phyloP scores from a whole-genome alignment of 371 early-diverging fungal genomes.

The Zychaea mexicana region DNA sequence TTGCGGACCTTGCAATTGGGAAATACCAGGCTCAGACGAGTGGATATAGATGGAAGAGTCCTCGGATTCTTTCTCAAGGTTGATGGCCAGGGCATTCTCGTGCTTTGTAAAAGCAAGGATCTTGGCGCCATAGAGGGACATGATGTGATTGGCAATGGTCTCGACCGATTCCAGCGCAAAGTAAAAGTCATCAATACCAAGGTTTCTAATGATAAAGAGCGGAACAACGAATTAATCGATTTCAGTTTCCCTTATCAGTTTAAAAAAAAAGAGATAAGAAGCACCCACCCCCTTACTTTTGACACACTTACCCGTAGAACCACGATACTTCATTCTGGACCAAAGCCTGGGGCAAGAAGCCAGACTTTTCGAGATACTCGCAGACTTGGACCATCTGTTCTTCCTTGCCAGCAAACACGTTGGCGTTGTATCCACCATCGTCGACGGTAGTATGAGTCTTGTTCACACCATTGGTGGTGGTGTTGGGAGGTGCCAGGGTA shows the following conservation, averaged over 20 bases:
- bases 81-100: slow-evolving; percentile 83
- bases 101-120: slow-evolving; percentile 90
- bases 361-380: slow-evolving; percentile 80
- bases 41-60: slow-evolving; percentile 95
- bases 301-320: slow-evolving; percentile 86
- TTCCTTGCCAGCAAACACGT: slow-evolving; percentile 85
- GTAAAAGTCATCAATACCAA: slow-evolving; percentile 98
- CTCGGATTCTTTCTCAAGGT: slow-evolving; percentile 90
- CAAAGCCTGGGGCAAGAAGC: slow-evolving; percentile 88
- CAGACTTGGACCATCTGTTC: slow-evolving; percentile 91
- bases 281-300: no score
- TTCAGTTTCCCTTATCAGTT: not conserved
- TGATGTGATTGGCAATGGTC: slow-evolving; percentile 94
- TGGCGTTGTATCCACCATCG: slow-evolving; percentile 69
- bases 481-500: slow-evolving; percentile 8
- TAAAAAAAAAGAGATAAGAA: not conserved
- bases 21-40: slow-evolving; percentile 93
- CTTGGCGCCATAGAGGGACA: slow-evolving; percentile 94
- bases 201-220: slow-evolving; percentile 60
- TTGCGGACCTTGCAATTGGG: slow-evolving; percentile 85
- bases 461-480: slow-evolving; percentile 8
- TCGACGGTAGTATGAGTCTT: slow-evolving; percentile 40
- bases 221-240: no score
- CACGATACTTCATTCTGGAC: slow-evolving; percentile 91
- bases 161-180: slow-evolving; percentile 90